Base-by-base conservation (phyloP, 305 asterid genomes). In the Fraxinus angustifolia region DNA sequence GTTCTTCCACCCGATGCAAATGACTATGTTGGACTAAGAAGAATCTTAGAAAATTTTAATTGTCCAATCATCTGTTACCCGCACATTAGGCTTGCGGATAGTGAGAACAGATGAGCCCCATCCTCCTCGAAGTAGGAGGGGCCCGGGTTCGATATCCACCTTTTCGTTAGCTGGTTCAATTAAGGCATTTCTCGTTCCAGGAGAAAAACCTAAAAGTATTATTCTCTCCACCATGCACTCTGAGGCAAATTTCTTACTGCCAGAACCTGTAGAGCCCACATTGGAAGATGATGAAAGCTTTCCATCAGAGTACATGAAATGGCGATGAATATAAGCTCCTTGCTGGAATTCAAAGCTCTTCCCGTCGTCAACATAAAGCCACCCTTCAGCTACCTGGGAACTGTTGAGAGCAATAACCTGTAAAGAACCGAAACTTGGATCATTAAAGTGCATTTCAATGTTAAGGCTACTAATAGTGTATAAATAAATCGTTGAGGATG, bases 381-480 rank as follows among this genome's bases (percentile, higher is more conserved):
- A 97, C 6, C 99, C 99, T 87, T 90, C 98, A 68, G 99, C 98
- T 75, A 87, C 94, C 81, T 85, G 88, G 81, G 99, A 91, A 79
- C 94, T 90, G 77, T 96, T 92, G 21, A 96, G 91, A 33, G 99
- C 93, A 53, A 96, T 87, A 26, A 96, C 99, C 99, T 96, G 90
- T 82, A 73, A 75, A 33, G 72, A 34, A 67, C 34, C 76, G 34
- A 77, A 50, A 62, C 71, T 19, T 19, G 67, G 62, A 76, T 80
- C 21, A 81, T 19, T 48, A 3, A 78, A 31, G 53, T 45, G 1
- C 12, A 30, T 50, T n/a, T 77, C 68, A 10, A 40, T 73, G 56
- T 77, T 74, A 38, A 36, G 4, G 40, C 40, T 11, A 70, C 40
- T 23, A 23, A 23, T 23, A 23, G 14, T 34, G 28, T n/a, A 33